Percentiles rank a stretch among this genome's conserved stretches.
phyloP scores from a whole-genome alignment of 202 grass and related monocot genomes.

The Miscanthus sacchariflorus region DNA sequence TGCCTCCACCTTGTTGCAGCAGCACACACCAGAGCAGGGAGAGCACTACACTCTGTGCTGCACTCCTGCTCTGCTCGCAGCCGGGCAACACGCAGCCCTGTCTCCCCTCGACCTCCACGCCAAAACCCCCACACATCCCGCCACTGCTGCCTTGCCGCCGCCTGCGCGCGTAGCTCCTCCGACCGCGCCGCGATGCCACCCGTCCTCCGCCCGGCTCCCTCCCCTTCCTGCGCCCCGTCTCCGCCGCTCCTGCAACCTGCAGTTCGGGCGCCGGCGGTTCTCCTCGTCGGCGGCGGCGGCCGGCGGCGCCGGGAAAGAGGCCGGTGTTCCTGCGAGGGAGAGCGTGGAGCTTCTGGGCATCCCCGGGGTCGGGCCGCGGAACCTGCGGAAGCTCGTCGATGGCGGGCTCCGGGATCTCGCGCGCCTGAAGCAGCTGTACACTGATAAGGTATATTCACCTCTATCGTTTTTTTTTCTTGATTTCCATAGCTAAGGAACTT shows the following conservation, averaged over 20 bases:
- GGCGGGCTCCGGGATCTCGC: constrained; percentile 46
- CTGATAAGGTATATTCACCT: constrained; percentile 45
- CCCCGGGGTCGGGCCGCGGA: constrained; percentile 57
- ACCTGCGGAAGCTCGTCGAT: constrained; percentile 52
- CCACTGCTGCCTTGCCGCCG: not conserved
- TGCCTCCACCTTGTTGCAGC: not conserved
- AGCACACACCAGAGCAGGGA: too few relatives aligned
- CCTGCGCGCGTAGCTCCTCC: not conserved
- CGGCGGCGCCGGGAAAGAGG: not conserved
- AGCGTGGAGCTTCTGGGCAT: constrained; percentile 50
- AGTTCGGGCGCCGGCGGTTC: not conserved
- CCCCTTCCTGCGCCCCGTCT: not conserved
- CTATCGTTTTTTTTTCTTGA: not conserved
- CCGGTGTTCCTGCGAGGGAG: not conserved
- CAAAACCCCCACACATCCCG: constrained; percentile 17
- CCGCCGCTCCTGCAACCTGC: not conserved
- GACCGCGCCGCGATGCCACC: not conserved
- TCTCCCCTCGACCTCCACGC: constrained; percentile 17
- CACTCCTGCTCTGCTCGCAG: not conserved
- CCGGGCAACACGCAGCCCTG: not conserved
- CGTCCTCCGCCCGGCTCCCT: not conserved
- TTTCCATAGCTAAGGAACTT: not conserved
- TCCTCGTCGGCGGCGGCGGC: too few relatives aligned
- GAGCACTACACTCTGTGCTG: too few relatives aligned
- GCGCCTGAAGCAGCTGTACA: constrained; percentile 57